Conservation (phyloP, 352 stramenopile species). For the Phytophthora hybrid region DNA sequence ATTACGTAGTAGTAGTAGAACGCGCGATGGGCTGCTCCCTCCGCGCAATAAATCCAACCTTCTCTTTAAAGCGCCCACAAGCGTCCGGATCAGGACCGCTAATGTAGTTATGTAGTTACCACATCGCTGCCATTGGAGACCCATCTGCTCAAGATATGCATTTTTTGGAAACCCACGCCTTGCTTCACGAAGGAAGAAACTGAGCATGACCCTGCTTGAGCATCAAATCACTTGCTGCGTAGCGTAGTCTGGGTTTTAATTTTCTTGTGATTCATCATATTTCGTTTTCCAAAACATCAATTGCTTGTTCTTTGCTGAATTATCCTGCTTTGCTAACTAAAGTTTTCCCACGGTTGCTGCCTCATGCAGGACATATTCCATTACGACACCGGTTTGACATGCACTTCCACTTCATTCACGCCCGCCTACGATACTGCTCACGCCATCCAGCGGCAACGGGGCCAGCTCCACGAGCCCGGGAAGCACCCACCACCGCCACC, state of each 20-base stretch:
- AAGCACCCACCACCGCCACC: slow-evolving; percentile 4
- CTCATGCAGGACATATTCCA: not conserved
- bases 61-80: slow-evolving; percentile 30
- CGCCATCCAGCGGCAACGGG: slow-evolving; percentile 21
- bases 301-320: slow-evolving; percentile 2
- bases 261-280: too few species aligned
- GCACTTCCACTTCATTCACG: not conserved
- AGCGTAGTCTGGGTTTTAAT: too few species aligned
- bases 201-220: not conserved
- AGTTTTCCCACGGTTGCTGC: not conserved
- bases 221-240: not conserved
- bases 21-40: slow-evolving; percentile 25
- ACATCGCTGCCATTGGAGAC: slow-evolving; percentile 47
- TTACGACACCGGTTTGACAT: not conserved
- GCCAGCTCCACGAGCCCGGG: slow-evolving; percentile 33
- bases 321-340: not conserved
- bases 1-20: too few species aligned
- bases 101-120: too few species aligned
- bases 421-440: not conserved
- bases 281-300: not conserved
- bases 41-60: slow-evolving; percentile 34
- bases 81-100: slow-evolving; percentile 10
- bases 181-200: not conserved
- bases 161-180: slow-evolving; percentile 46
- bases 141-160: slow-evolving; percentile 67